phyloP scores from a whole-genome alignment of 2,329 filamentous ascomycete genomes.

The Penicillium paneum region DNA sequence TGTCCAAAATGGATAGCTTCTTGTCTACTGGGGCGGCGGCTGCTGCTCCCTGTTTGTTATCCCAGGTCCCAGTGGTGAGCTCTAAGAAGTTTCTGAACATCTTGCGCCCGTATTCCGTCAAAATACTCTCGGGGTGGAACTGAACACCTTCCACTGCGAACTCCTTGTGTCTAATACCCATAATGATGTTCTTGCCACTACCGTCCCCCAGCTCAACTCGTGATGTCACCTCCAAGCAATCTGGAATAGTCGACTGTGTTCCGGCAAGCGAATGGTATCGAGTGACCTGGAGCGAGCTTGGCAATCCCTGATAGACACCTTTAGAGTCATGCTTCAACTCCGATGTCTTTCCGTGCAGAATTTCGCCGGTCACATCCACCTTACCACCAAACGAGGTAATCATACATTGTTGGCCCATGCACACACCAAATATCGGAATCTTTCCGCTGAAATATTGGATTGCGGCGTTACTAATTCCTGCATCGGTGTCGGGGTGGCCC shows the following conservation, averaged over 20 bases:
- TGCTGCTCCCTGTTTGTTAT: conserved; percentile 60
- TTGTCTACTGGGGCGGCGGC: conserved; percentile 45
- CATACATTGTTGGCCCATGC: conserved; percentile 99
- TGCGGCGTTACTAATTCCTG: conserved; percentile 87
- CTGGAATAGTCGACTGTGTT: conserved; percentile 79
- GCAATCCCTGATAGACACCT: conserved; percentile 82
- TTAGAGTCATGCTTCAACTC: conserved; percentile 82
- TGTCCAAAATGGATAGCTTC: conserved; percentile 82
- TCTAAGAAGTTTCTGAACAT: conserved; percentile 93
- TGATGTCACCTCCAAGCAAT: conserved; percentile 83
- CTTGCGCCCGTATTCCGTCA: conserved; percentile 79
- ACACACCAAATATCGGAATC: conserved; percentile 94
- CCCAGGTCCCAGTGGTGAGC: conserved; percentile 89
- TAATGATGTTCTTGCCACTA: conserved; percentile 81
- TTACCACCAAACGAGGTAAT: conserved; percentile 89
- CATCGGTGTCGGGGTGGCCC: conserved; percentile 86
- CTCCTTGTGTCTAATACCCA: conserved; percentile 93
- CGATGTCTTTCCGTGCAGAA: conserved; percentile 95
- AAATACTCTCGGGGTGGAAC: conserved; percentile 95
- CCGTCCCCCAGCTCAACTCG: conserved; percentile 72
- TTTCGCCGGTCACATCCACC: conserved; percentile 90
- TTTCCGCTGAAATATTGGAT: conserved; percentile 91
- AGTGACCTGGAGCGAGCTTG: conserved; percentile 80
- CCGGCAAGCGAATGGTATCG: conserved; percentile 95
- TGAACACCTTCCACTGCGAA: conserved; percentile 92